phyloP scores from a whole-genome alignment of 805 yeast genomes.

The Nakazawaea siamensis region DNA sequence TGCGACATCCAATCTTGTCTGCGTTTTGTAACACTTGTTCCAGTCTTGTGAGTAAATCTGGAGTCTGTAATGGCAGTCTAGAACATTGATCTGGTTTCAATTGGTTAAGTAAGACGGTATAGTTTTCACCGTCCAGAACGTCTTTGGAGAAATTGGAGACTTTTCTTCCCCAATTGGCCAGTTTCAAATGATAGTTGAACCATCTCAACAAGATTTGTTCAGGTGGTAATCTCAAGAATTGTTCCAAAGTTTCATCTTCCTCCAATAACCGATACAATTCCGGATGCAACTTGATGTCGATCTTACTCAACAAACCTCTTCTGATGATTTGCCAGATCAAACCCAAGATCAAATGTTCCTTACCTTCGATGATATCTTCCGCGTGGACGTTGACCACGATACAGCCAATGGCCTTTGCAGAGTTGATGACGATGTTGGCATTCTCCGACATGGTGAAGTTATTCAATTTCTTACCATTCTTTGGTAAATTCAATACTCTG shows the following conservation, averaged over 20 bases:
- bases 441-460: conserved; percentile 95
- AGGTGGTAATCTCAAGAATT: conserved; percentile 92
- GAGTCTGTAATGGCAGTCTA: conserved; percentile 69
- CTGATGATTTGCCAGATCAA: conserved; percentile 96
- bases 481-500: conserved; percentile 88
- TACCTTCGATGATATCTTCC: conserved; percentile 91
- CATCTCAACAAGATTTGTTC: conserved; percentile 95
- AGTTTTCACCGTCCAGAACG: conserved; percentile 91
- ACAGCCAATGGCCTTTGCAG: conserved; percentile 98
- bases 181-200: conserved; percentile 94
- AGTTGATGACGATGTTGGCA: conserved; percentile 94
- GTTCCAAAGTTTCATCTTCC: conserved; percentile 96
- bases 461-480: conserved; percentile 72
- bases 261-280: conserved; percentile 90
- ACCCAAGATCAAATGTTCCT: conserved; percentile 85
- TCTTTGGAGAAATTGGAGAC: conserved; percentile 83
- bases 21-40: conserved; percentile 82
- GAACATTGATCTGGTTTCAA: conserved; percentile 80
- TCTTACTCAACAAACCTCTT: conserved; percentile 88
- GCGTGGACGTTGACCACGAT: conserved; percentile 96
- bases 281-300: conserved; percentile 93
- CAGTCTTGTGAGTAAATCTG: conserved; percentile 72
- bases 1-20: conserved; percentile 85
- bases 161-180: conserved; percentile 82
- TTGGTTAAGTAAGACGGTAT: conserved; percentile 83